A percentile compares a stretch with the other conserved stretches of the same genome.
Evolutionary conservation across 768 basidiomycete genomes (phyloP).

Genomic region (Kwoniella sp.): DNA sequence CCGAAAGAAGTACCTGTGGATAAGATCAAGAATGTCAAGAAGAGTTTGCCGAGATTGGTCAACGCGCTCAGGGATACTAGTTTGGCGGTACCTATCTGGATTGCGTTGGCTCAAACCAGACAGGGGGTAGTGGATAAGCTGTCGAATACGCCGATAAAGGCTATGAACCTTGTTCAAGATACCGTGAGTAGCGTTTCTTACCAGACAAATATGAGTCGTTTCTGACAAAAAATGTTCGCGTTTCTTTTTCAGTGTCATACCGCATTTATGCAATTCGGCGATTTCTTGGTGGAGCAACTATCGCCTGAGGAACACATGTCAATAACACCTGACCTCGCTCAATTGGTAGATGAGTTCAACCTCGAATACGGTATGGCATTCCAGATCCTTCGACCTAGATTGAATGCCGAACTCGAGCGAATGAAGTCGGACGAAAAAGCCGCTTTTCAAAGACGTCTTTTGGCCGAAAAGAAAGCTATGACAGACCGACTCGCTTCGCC

Average conservation of each 20-base stretch:
- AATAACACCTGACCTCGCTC: slow-evolving; percentile 72
- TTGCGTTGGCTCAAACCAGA: slow-evolving; percentile 88
- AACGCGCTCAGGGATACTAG: slow-evolving; percentile 57
- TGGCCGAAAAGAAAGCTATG: slow-evolving; percentile 28
- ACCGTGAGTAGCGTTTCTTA: slow-evolving; percentile 64
- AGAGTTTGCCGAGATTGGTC: slow-evolving; percentile 50
- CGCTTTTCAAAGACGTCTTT: slow-evolving; percentile 25
- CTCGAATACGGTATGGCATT: slow-evolving; percentile 85
- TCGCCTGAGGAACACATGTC: slow-evolving; percentile 71
- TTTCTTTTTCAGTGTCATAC: slow-evolving; percentile 71
- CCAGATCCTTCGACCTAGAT: slow-evolving; percentile 80
- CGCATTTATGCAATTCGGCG: slow-evolving; percentile 86
- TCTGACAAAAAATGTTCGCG: background rate
- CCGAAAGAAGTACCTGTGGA: slow-evolving; percentile 46
- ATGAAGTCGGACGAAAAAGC: slow-evolving; percentile 30
- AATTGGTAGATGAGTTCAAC: slow-evolving; percentile 74
- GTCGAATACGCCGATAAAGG: slow-evolving; percentile 42
- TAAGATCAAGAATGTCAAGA: slow-evolving; percentile 49
- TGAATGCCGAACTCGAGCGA: slow-evolving; percentile 40
- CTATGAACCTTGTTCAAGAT: slow-evolving; percentile 80
- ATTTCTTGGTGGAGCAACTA: slow-evolving; percentile 76
- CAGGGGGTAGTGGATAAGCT: slow-evolving; percentile 43
- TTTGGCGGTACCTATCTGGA: slow-evolving; percentile 81
- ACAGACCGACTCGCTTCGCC: slow-evolving; percentile 24
- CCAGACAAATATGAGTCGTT: background rate